Percentiles rank a stretch among this genome's conserved stretches.
These are phyloP conservation scores for Phalaenopsis equestris DNA, from an alignment of 106 monocot species.

Conservation along the genomic window DNA sequence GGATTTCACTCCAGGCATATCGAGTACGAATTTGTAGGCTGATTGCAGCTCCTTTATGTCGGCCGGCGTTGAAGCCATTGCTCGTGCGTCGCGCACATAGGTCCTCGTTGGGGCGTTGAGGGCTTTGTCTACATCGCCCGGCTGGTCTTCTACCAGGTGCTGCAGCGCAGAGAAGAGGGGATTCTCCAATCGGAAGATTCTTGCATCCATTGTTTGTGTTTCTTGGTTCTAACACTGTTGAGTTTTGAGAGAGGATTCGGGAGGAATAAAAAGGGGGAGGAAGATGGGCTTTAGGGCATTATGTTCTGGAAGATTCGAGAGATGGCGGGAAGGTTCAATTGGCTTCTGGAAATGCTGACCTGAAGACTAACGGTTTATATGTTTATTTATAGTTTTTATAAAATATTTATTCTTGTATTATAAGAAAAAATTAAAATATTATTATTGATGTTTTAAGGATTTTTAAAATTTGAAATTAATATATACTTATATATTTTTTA, in stretches of 20 bases:
- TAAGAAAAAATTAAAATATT: too few species aligned
- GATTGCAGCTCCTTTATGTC: conserved; percentile 66
- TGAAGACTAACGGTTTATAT: too few species aligned
- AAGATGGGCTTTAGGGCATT: not conserved
- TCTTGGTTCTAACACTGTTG: not conserved
- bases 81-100: conserved; percentile 59
- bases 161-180: conserved; percentile 26
- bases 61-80: conserved; percentile 71
- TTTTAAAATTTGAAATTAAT: too few species aligned
- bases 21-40: conserved; percentile 51
- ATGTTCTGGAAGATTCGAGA: not conserved
- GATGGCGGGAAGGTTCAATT: not conserved
- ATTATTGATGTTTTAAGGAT: too few species aligned
- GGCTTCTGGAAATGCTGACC: not conserved
- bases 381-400: too few species aligned
- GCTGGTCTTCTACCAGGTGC: conserved; percentile 47
- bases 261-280: not conserved
- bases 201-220: not conserved
- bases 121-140: conserved; percentile 23
- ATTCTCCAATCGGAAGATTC: conserved; percentile 1
- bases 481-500: too few species aligned
- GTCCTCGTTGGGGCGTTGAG: conserved; percentile 36
- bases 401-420: too few species aligned
- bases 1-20: conserved; percentile 68
- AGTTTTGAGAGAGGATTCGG: not conserved